Conservation (phyloP, 306 rosid species). For the Rosa chinensis region DNA sequence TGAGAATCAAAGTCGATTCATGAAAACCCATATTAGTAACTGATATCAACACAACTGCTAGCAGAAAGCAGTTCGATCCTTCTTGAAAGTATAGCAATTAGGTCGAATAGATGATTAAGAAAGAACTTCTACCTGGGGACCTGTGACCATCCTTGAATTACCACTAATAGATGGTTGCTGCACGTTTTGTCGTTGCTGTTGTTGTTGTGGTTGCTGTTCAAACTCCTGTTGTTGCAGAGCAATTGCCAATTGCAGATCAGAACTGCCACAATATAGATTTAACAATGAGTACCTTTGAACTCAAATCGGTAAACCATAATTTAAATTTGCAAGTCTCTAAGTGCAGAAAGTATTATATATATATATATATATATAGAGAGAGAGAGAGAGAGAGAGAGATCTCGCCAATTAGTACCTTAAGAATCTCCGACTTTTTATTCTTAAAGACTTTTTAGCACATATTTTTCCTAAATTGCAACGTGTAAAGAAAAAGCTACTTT, state of each 20-base stretch:
- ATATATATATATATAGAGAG: background rate
- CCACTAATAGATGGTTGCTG: constrained; percentile 56
- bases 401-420: background rate
- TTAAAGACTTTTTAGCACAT: too few species aligned
- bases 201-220: constrained; percentile 82
- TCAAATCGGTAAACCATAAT: constrained; percentile 1
- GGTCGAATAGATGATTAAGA: constrained; percentile 2
- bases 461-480: background rate
- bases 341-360: background rate
- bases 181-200: constrained; percentile 55
- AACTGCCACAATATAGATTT: constrained; percentile 47
- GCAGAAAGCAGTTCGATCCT: background rate
- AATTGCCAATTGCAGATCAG: constrained; percentile 93
- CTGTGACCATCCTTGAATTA: constrained; percentile 73
- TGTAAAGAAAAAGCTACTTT: too few species aligned
- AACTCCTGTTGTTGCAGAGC: constrained; percentile 98
- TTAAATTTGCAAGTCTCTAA: background rate
- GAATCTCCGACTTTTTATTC: too few species aligned
- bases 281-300: background rate
- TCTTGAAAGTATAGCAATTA: background rate
- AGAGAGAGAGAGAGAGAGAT: background rate
- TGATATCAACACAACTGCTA: background rate
- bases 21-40: background rate
- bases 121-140: constrained; percentile 74
- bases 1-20: background rate